Percentiles rank a stretch among this genome's conserved stretches.
phyloP scores from a whole-genome alignment of 257 asterid genomes.

The Primulina tabacum region DNA sequence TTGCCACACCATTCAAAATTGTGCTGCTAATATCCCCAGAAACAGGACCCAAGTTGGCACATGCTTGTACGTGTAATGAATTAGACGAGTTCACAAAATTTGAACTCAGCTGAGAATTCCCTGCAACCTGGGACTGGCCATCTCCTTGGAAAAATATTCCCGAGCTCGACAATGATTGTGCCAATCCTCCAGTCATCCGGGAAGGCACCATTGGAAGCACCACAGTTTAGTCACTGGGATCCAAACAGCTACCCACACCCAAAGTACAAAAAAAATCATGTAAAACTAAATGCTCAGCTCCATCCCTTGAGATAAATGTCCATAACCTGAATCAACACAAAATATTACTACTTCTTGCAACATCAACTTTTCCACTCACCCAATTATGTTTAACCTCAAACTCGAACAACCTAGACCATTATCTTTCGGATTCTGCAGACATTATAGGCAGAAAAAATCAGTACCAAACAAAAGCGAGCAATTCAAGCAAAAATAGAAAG shows the following conservation, averaged over 20 bases:
- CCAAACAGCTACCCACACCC: slow-evolving; percentile 38
- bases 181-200: slow-evolving; percentile 67
- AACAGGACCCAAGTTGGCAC: slow-evolving; percentile 49
- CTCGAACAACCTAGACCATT: not conserved
- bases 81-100: slow-evolving; percentile 66
- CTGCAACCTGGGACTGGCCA: slow-evolving; percentile 62
- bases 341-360: not conserved
- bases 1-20: slow-evolving; percentile 64
- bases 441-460: slow-evolving; percentile 15
- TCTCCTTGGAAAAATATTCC: slow-evolving; percentile 85
- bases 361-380: slow-evolving; percentile 16
- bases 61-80: slow-evolving; percentile 50
- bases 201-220: slow-evolving; percentile 69
- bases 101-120: slow-evolving; percentile 69
- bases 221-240: slow-evolving; percentile 32
- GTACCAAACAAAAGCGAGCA: slow-evolving; percentile 10
- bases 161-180: slow-evolving; percentile 78
- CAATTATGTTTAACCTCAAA: not conserved
- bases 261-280: not conserved
- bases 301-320: slow-evolving; percentile 3
- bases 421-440: slow-evolving; percentile 22
- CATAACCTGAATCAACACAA: slow-evolving; percentile 9
- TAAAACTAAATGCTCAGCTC: slow-evolving; percentile 9
- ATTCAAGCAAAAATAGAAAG: not conserved
- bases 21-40: slow-evolving; percentile 60